These are phyloP conservation scores for Fraxinus pennsylvanica DNA, from an alignment of 257 asterid genomes.

Conservation along the genomic window DNA sequence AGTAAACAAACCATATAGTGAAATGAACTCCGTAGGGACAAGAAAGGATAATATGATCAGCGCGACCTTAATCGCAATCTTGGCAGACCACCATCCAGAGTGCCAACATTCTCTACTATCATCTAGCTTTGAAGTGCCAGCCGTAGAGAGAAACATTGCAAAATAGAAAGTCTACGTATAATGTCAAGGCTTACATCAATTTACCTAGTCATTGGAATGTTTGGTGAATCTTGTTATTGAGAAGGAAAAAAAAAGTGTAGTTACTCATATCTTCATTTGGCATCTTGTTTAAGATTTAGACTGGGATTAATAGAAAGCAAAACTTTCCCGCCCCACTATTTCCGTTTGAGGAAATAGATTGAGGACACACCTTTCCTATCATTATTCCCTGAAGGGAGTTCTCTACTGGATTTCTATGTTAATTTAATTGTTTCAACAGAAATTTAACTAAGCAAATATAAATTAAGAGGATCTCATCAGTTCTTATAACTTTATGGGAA, in stretches of 20 bases:
- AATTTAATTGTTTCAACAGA: no score
- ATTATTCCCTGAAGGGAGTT: no score
- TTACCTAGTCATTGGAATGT: not conserved
- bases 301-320: no score
- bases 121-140: conserved; percentile 47
- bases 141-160: conserved; percentile 52
- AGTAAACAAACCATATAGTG: conserved; percentile 41
- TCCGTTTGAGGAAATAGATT: no score
- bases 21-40: conserved; percentile 37
- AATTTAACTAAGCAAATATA: not conserved
- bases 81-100: conserved; percentile 56
- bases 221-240: not conserved
- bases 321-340: no score
- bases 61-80: conserved; percentile 37
- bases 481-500: not conserved
- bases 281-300: no score
- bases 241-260: no score
- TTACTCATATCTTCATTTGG: no score
- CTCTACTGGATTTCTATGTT: no score
- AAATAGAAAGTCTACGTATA: conserved; percentile 42
- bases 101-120: conserved; percentile 50
- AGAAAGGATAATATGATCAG: conserved; percentile 42
- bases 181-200: conserved; percentile 31
- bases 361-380: no score
- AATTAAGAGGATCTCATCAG: not conserved